phyloP scores from a whole-genome alignment of 768 basidiomycete species.

The Russula emetica region DNA sequence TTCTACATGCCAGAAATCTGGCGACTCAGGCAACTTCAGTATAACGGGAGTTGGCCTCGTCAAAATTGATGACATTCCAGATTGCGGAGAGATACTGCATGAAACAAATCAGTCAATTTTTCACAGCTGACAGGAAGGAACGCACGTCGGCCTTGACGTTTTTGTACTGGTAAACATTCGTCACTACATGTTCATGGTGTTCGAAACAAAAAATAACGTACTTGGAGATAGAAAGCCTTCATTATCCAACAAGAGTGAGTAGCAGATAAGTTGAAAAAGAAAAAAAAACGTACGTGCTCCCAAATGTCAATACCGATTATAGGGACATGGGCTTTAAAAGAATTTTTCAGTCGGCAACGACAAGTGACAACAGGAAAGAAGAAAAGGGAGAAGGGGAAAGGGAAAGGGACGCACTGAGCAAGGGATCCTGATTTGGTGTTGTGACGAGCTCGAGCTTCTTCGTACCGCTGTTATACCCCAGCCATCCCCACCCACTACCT shows the following conservation, averaged over 20 bases:
- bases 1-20: conserved; percentile 1
- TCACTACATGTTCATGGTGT: background rate
- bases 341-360: conserved; percentile 3
- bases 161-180: conserved; percentile 52
- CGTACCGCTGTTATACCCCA: conserved; percentile 64
- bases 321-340: conserved; percentile 64
- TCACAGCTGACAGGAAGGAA: conserved; percentile 24
- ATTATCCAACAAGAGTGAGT: conserved; percentile 45
- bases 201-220: background rate
- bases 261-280: conserved; percentile 38
- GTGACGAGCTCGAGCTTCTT: conserved; percentile 86
- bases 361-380: background rate
- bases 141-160: conserved; percentile 92
- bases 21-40: conserved; percentile 36
- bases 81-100: conserved; percentile 86
- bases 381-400: background rate
- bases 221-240: conserved; percentile 24
- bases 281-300: conserved; percentile 59
- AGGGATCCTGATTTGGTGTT: conserved; percentile 94
- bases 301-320: conserved; percentile 97
- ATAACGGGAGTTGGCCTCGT: conserved; percentile 72
- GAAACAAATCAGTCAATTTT: conserved; percentile 5
- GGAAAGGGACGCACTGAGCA: conserved; percentile 45
- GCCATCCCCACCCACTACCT: conserved; percentile 99
- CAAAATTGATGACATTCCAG: conserved; percentile 95